phyloP scores from a whole-genome alignment of 495 filamentous ascomycete genomes.

The Annulohypoxylon nitens region DNA sequence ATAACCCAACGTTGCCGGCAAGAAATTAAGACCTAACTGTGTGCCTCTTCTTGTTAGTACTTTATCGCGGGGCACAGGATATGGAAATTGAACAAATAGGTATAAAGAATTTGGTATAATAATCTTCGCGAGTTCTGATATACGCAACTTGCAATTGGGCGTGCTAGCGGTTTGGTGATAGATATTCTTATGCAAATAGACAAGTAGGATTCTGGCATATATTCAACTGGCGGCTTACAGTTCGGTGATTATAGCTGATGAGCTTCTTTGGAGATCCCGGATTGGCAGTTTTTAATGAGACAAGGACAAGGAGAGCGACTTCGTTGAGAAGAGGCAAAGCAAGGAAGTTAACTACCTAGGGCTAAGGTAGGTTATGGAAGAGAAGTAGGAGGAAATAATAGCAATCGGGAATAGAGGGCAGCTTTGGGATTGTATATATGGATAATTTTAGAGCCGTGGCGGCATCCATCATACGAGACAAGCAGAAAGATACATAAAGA shows the following conservation, averaged over 20 bases:
- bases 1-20: conserved; percentile 12
- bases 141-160: conserved; percentile 11
- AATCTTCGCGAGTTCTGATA: conserved; percentile 9
- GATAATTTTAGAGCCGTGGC: conserved; percentile 22
- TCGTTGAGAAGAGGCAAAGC: conserved; percentile 14
- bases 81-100: conserved; percentile 20
- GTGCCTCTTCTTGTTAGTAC: conserved; percentile 22
- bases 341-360: neutral
- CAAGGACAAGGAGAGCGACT: neutral
- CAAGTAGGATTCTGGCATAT: conserved; percentile 9
- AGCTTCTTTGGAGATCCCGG: conserved; percentile 9
- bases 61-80: conserved; percentile 1
- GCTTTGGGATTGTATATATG: conserved; percentile 23
- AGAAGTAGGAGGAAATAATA: conserved; percentile 3
- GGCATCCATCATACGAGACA: conserved; percentile 36
- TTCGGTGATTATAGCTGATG: conserved; percentile 5
- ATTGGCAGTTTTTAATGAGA: conserved; percentile 1
- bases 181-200: conserved; percentile 9
- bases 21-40: neutral
- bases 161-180: neutral
- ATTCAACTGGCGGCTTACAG: conserved; percentile 29
- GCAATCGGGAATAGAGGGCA: conserved; percentile 1
- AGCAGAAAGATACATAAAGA: neutral
- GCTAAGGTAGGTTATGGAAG: neutral
- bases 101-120: conserved; percentile 16